Conservation (phyloP, 164 flowering plant species). For the Umbilicus rupestris region DNA sequence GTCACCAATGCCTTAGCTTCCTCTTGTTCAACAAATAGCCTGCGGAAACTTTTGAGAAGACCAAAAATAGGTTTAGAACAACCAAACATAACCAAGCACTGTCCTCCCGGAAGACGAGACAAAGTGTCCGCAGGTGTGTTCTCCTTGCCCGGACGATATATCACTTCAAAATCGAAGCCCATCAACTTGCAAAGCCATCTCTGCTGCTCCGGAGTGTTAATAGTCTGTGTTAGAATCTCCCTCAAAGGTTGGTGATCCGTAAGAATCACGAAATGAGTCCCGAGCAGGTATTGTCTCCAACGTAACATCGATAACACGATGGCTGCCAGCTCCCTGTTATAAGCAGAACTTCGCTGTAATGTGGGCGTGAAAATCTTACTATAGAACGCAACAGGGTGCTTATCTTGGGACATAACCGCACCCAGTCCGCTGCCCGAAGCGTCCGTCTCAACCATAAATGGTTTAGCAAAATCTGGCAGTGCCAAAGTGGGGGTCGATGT, state of each 20-base stretch:
- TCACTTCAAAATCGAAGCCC: slow-evolving; percentile 4
- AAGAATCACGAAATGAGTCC: background rate
- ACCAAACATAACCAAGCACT: background rate
- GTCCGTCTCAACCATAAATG: background rate
- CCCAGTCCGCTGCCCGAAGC: background rate
- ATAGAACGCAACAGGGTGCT: background rate
- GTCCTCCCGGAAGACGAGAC: no score
- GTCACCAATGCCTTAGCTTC: no score
- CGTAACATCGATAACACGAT: background rate
- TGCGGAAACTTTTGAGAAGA: background rate
- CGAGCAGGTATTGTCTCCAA: slow-evolving; percentile 11
- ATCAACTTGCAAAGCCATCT: slow-evolving; percentile 10
- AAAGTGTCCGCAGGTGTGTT: slow-evolving; percentile 1
- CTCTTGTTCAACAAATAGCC: background rate
- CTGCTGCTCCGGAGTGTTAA: slow-evolving; percentile 1
- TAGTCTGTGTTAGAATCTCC: background rate
- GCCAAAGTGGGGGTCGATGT: background rate
- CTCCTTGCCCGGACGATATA: background rate
- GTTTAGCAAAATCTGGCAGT: background rate
- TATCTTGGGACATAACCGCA: slow-evolving; percentile 3
- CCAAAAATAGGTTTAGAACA: background rate
- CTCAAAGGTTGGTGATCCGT: background rate
- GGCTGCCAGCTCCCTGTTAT: slow-evolving; percentile 9
- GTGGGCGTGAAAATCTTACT: background rate
- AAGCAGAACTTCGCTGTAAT: background rate